Evolutionary conservation across 441 rosid species (phyloP).

Genomic region (Pelargonium fulgidum): DNA sequence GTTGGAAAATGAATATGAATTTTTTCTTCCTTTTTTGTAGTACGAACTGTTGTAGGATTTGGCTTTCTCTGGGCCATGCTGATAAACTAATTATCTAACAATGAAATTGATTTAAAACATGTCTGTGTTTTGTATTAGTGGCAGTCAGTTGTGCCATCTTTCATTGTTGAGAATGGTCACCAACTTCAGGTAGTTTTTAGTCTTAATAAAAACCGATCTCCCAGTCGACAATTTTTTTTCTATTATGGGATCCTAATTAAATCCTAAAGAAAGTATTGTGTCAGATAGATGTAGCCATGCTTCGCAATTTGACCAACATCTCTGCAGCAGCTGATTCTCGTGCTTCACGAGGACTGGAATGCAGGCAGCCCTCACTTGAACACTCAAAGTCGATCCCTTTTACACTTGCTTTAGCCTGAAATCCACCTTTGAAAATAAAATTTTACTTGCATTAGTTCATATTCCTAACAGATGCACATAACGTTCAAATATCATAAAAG

Average conservation of each 20-base stretch:
- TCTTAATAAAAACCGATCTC: no score
- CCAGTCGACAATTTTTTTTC: no score
- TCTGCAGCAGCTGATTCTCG: slow-evolving; percentile 56
- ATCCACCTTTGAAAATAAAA: slow-evolving; percentile 41
- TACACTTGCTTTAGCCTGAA: slow-evolving; percentile 39
- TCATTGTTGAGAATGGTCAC: no score
- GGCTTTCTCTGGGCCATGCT: no score
- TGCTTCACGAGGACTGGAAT: slow-evolving; percentile 39
- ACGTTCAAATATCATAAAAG: neutral
- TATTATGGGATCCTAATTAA: no score
- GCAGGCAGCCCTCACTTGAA: slow-evolving; percentile 31
- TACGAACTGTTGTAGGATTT: no score
- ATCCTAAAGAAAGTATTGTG: neutral
- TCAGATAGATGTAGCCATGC: slow-evolving; percentile 11
- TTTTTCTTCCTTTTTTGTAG: neutral
- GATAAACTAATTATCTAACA: no score
- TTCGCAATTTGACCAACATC: slow-evolving; percentile 31
- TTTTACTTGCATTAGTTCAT: slow-evolving; percentile 17
- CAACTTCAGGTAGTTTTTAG: no score
- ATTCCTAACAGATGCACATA: no score
- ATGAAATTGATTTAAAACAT: no score
- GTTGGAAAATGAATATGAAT: neutral
- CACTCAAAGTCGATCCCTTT: slow-evolving; percentile 36
- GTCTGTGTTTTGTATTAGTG: no score
- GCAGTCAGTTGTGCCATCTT: no score